Base-by-base conservation (phyloP, 169 alveolate species). In the Babesia caballi region DNA sequence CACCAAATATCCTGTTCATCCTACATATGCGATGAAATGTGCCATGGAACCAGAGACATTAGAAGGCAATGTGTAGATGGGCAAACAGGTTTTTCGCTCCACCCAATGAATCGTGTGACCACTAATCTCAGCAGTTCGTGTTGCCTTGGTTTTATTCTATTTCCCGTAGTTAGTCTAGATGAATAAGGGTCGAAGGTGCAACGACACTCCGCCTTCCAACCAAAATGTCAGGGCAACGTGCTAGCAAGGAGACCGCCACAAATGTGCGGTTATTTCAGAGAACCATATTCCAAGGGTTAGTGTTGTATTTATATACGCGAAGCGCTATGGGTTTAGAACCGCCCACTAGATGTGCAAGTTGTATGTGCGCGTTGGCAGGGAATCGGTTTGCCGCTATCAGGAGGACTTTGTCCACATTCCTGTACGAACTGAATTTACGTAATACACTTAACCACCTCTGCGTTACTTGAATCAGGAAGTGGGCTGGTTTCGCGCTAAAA, bases 281-380 rank as follows among this genome's bases (percentile, higher is more conserved):
- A 1, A 8, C 25, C 25, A 60, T 2, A 9, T 25, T 63, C 61
- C 73, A 63, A 23, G 46, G 8, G 47, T 47, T 46, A 47, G 52
- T 63, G 60, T 19, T 44, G 61, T 17, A 17, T 49, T 49, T 63
- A 21, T 0, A 7, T n/a, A 63, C 28, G 3, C 35, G 51, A 12
- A 63, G 73, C 32, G 51, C 25, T 47, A 47, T 21, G 33, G 36
- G 56, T 17, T 47, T 32, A 5, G 49, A 2, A 9, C 17, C 38
- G n/a, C 38, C 35, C 53, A 63, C 51, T 17, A 46, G 47, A 3
- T 63, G 61, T 4, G 76, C 44, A 25, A 76, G 52, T 17, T 69
- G 40, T 19, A 76, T 67, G 69, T 56, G 85, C 25, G 44, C 23
- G 28, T 35, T 25, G 19, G 70, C 35, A 2, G 85, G 85, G 42